A percentile compares a stretch with the other conserved stretches of the same genome.
Evolutionary conservation across 2,329 filamentous ascomycete species (phyloP).

Genomic region (Dothideomycetes sp.): DNA sequence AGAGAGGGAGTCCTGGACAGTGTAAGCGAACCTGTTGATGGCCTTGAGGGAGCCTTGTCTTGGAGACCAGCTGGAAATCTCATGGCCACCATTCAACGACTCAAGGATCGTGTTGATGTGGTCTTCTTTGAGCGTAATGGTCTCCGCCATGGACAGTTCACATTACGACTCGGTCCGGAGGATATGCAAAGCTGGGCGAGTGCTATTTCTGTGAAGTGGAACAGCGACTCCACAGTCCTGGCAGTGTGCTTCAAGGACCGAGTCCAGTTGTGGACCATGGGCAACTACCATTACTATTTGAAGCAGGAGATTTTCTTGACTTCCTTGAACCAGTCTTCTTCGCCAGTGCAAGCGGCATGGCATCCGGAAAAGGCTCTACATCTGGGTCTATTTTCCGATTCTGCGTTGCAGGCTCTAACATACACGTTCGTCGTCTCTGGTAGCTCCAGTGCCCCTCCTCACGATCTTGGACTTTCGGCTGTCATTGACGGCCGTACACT

Average conservation of each 20-base stretch:
- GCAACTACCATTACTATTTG: constrained; percentile 96
- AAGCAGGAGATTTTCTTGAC: constrained; percentile 65
- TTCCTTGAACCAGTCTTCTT: constrained; percentile 6
- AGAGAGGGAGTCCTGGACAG: constrained; percentile 85
- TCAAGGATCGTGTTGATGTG: constrained; percentile 60
- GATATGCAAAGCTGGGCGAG: constrained; percentile 44
- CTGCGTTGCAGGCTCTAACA: constrained; percentile 35
- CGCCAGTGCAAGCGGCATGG: constrained; percentile 42
- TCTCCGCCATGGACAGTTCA: constrained; percentile 90
- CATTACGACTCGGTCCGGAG: constrained; percentile 55
- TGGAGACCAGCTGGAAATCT: constrained; percentile 89
- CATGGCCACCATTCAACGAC: constrained; percentile 72
- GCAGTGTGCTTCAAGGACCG: constrained; percentile 65
- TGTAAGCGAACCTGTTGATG: constrained; percentile 88
- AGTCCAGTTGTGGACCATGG: constrained; percentile 91
- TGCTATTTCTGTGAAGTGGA: constrained; percentile 68
- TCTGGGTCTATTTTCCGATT: constrained; percentile 2
- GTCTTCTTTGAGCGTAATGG: constrained; percentile 97
- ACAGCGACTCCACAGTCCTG: constrained; percentile 80
- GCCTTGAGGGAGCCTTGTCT: constrained; percentile 74
- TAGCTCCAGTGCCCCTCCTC: constrained; percentile 57
- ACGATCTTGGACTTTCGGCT: constrained; percentile 68
- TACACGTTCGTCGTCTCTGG: constrained; percentile 57
- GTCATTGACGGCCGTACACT: constrained; percentile 74
- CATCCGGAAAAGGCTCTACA: constrained; percentile 70